These are phyloP conservation scores for Paecilomyces niveus DNA, from an alignment of 2,329 filamentous ascomycete species.

Conservation along the genomic window DNA sequence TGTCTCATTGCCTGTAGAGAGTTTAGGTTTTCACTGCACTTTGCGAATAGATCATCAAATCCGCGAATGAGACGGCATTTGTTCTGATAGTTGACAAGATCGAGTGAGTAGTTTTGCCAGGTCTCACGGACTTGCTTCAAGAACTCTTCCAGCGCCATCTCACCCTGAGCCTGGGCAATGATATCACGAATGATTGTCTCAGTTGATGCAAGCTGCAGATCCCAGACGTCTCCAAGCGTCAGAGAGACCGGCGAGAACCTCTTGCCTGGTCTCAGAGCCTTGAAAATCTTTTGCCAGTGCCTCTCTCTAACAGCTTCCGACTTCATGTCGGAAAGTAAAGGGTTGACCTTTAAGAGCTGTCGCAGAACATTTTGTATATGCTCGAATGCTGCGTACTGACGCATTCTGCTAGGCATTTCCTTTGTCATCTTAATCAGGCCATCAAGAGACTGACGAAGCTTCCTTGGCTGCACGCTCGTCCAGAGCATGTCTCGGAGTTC, in stretches of 20 bases:
- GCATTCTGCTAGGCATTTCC: slow-evolving; percentile 98
- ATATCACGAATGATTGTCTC: slow-evolving; percentile 87
- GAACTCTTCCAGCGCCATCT: slow-evolving; percentile 98
- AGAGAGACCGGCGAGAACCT: slow-evolving; percentile 90
- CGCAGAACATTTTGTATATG: slow-evolving; percentile 90
- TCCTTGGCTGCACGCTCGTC: slow-evolving; percentile 92
- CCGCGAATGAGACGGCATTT: slow-evolving; percentile 96
- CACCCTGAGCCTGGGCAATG: slow-evolving; percentile 89
- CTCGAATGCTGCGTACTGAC: slow-evolving; percentile 99
- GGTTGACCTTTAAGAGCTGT: slow-evolving; percentile 83
- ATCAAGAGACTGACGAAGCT: slow-evolving; percentile 83
- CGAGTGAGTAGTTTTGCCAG: slow-evolving; percentile 91
- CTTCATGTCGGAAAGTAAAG: slow-evolving; percentile 80
- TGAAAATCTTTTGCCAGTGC: slow-evolving; percentile 98
- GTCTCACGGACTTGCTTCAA: slow-evolving; percentile 92
- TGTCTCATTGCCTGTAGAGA: slow-evolving; percentile 98
- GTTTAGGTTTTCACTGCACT: slow-evolving; percentile 96
- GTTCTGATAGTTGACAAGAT: slow-evolving; percentile 94
- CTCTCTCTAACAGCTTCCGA: slow-evolving; percentile 93
- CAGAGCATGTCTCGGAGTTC: slow-evolving; percentile 88
- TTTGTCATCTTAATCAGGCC: slow-evolving; percentile 95
- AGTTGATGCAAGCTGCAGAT: slow-evolving; percentile 80
- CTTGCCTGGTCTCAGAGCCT: slow-evolving; percentile 84
- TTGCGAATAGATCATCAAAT: slow-evolving; percentile 96
- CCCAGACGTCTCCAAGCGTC: slow-evolving; percentile 98